Percentiles rank a stretch among this genome's conserved stretches.
Evolutionary conservation across 345 rosid species (phyloP).

Genomic region (Lepidium sativum): DNA sequence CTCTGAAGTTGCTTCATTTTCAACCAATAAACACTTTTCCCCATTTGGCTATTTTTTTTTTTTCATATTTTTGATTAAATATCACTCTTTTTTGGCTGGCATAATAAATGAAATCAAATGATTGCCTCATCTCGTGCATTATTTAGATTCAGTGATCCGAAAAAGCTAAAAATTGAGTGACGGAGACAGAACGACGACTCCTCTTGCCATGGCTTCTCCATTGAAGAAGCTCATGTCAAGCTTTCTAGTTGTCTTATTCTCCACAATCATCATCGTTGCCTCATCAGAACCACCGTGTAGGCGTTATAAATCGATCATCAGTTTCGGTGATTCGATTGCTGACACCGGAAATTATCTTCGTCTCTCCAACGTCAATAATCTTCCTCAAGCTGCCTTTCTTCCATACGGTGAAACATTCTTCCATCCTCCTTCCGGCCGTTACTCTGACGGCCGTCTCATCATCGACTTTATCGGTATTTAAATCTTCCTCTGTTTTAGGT

Average conservation of each 20-base stretch:
- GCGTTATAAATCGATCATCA: constrained; percentile 28
- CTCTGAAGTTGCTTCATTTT: background rate
- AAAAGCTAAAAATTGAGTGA: background rate
- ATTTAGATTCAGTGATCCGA: background rate
- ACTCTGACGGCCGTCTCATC: constrained; percentile 27
- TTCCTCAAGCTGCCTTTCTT: constrained; percentile 18
- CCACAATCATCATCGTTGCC: background rate
- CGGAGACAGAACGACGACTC: background rate
- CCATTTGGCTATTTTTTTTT: background rate
- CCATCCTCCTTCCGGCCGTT: constrained; percentile 36
- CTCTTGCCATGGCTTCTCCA: constrained; percentile 17
- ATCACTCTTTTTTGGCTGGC: background rate
- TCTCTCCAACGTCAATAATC: background rate
- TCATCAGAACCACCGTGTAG: constrained; percentile 1
- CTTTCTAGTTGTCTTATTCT: background rate
- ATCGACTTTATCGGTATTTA: constrained; percentile 32
- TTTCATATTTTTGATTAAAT: too few relatives aligned
- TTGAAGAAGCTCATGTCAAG: background rate
- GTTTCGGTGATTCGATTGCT: constrained; percentile 52
- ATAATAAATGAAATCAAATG: background rate
- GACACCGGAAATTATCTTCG: constrained; percentile 36
- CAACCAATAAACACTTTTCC: background rate
- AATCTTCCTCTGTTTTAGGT: background rate
- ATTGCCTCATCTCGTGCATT: background rate
- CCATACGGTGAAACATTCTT: constrained; percentile 45